Evolutionary conservation across 2,329 filamentous ascomycete species (phyloP).

Genomic region (Talaromyces sp.): DNA sequence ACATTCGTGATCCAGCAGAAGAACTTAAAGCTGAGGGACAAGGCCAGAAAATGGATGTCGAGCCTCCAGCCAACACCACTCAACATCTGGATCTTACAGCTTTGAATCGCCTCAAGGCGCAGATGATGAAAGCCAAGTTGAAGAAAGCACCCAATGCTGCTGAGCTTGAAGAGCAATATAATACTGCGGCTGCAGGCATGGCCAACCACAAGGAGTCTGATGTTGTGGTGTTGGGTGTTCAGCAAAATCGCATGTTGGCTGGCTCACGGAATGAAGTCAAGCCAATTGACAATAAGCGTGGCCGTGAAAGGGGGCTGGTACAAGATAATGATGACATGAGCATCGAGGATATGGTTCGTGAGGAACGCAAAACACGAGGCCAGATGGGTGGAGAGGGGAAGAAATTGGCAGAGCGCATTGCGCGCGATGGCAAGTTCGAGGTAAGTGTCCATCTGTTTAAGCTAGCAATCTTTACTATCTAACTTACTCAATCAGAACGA

Average conservation of each 20-base stretch:
- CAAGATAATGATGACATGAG: slow-evolving; percentile 94
- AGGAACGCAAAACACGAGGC: slow-evolving; percentile 83
- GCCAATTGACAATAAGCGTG: slow-evolving; percentile 75
- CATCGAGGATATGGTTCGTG: slow-evolving; percentile 94
- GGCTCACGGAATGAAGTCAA: slow-evolving; percentile 76
- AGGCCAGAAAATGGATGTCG: slow-evolving; percentile 61
- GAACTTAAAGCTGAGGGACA: slow-evolving; percentile 51
- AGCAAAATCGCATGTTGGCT: slow-evolving; percentile 87
- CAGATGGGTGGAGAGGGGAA: slow-evolving; percentile 77
- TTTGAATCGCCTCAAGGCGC: slow-evolving; percentile 86
- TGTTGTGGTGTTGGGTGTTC: slow-evolving; percentile 79
- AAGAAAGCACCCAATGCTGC: slow-evolving; percentile 74
- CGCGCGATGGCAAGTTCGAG: slow-evolving; percentile 87
- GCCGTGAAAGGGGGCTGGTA: slow-evolving; percentile 79
- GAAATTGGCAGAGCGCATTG: slow-evolving; percentile 86
- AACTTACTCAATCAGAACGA: slow-evolving; percentile 61
- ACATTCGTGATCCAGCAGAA: slow-evolving; percentile 36
- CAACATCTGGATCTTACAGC: slow-evolving; percentile 71
- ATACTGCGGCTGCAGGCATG: slow-evolving; percentile 68
- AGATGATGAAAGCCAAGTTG: slow-evolving; percentile 94
- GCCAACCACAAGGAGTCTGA: slow-evolving; percentile 62
- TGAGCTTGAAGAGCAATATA: slow-evolving; percentile 81
- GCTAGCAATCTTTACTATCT: slow-evolving; percentile 6
- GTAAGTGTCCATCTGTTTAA: slow-evolving; percentile 40
- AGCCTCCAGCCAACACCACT: slow-evolving; percentile 51